These are phyloP conservation scores for Pelargonium fulgidum DNA, from an alignment of 441 rosid species.

Conservation along the genomic window DNA sequence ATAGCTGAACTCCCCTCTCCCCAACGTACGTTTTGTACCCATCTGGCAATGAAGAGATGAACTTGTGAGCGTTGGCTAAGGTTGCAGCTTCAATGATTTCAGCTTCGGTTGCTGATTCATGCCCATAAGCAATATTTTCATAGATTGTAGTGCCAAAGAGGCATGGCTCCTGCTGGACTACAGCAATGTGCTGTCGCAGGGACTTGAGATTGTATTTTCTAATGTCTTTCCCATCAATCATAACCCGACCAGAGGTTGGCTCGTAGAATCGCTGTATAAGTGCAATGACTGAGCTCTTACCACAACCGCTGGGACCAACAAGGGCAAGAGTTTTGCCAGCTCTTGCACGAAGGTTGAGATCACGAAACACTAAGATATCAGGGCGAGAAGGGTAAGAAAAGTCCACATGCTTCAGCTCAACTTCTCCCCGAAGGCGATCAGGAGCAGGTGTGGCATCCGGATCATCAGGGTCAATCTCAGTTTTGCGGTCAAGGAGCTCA, in stretches of 20 bases:
- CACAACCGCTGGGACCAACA: constrained; percentile 97
- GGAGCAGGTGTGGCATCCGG: constrained; percentile 75
- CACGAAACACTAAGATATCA: constrained; percentile 75
- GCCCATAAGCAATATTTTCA: constrained; percentile 94
- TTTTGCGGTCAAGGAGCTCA: constrained; percentile 90
- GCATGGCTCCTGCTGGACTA: constrained; percentile 96
- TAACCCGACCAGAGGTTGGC: constrained; percentile 81
- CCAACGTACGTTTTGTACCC: constrained; percentile 89
- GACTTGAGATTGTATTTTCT: constrained; percentile 89
- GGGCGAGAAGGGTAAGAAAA: constrained; percentile 96
- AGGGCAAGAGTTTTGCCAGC: constrained; percentile 95
- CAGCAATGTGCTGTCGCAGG: constrained; percentile 77
- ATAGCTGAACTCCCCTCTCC: constrained; percentile 87
- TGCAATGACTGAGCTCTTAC: constrained; percentile 89
- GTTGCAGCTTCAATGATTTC: constrained; percentile 95
- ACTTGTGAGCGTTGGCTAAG: constrained; percentile 87
- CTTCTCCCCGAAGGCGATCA: constrained; percentile 85
- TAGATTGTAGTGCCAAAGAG: constrained; percentile 76
- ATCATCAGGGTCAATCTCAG: constrained; percentile 96
- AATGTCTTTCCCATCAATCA: constrained; percentile 90
- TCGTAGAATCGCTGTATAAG: constrained; percentile 81
- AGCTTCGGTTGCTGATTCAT: constrained; percentile 71
- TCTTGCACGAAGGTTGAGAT: constrained; percentile 77
- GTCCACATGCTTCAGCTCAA: constrained; percentile 92
- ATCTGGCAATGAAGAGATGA: constrained; percentile 72